Base-by-base conservation (phyloP, 1,139 yeast genomes). In the Sugiyamaella xylanicola region DNA sequence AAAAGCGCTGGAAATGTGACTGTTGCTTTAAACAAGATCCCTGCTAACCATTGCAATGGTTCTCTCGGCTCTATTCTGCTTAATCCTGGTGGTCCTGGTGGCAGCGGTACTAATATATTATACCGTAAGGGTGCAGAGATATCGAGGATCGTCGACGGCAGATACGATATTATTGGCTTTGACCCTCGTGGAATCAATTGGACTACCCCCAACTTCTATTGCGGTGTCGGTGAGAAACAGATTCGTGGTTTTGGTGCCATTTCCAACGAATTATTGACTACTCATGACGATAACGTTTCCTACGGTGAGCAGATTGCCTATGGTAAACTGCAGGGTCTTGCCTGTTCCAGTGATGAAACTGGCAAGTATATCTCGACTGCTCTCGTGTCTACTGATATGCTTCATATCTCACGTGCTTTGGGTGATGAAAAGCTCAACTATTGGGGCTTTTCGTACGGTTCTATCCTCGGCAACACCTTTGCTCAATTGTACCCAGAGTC, bases 41-140 rank as follows among this genome's bases (percentile, higher is more conserved):
- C 58, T 15, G 58, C 61, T 17, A 46, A 54, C n/a, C 11, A 20
- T 20, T 27, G 21, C 19, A 42, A 43, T 44, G 50, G 44, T 7
- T 46, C 51, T 37, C 52, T 58, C 3, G 62, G 62, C 9, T 44
- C 60, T 8, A 36, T 59, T 21, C 49, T 59, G 9, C 48, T 59
- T 44, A 58, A 54, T 40, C 59, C 62, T 4, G 62, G 62, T 13
- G 58, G 59, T 9, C 62, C 62, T 32, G 62, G 62, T 21, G 61
- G 55, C 8, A 58, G 61, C 40, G 62, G 62, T 15, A 59, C 61
- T 13, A 25, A 29, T 8, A 37, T 50, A 4, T 41, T 48, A 37
- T 58, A 56, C 36, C 37, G 51, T 7, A 37, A 20, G 29, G 61
- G 57, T 7, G 19, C 29, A 43, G 16, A 29, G 7, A 45, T 59